phyloP scores from a whole-genome alignment of 352 stramenopile genomes.

The Globisporangium spiculum region DNA sequence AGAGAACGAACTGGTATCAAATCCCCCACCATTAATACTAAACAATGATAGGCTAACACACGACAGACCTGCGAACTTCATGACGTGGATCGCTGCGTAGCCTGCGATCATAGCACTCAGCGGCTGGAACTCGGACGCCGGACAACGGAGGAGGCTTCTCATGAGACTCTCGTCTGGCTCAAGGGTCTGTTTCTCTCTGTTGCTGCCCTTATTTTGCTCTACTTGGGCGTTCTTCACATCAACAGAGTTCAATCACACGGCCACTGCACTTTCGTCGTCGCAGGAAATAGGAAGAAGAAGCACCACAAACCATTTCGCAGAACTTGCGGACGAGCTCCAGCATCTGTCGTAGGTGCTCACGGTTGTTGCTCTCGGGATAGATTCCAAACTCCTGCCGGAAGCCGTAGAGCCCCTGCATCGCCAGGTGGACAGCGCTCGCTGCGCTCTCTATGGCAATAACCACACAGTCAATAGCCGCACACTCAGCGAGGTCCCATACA shows the following conservation, averaged over 20 bases:
- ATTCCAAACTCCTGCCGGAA: slow-evolving; percentile 24
- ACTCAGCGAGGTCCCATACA: background rate
- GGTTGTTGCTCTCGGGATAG: slow-evolving; percentile 27
- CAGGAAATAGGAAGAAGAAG: background rate
- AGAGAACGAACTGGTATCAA: background rate
- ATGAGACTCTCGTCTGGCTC: slow-evolving; percentile 19
- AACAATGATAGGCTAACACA: slow-evolving; percentile 11
- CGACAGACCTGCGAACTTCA: slow-evolving; percentile 26
- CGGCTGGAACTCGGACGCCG: slow-evolving; percentile 32
- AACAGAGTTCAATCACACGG: background rate
- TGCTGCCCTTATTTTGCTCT: background rate
- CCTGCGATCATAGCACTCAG: slow-evolving; percentile 33
- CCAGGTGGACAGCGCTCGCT: slow-evolving; percentile 13
- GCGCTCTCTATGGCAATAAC: background rate
- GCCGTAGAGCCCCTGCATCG: slow-evolving; percentile 26
- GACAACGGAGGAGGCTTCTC: slow-evolving; percentile 21
- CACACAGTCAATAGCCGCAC: background rate
- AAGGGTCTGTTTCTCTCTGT: background rate
- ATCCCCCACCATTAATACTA: background rate
- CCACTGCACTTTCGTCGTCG: background rate
- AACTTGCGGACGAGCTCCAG: slow-evolving; percentile 13
- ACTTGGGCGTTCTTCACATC: slow-evolving; percentile 6
- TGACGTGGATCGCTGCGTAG: slow-evolving; percentile 27
- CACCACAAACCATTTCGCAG: slow-evolving; percentile 14
- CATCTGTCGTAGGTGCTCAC: slow-evolving; percentile 18